Evolutionary conservation across 2,329 filamentous ascomycete genomes (phyloP).

Genomic region (Beauveria caledonica): DNA sequence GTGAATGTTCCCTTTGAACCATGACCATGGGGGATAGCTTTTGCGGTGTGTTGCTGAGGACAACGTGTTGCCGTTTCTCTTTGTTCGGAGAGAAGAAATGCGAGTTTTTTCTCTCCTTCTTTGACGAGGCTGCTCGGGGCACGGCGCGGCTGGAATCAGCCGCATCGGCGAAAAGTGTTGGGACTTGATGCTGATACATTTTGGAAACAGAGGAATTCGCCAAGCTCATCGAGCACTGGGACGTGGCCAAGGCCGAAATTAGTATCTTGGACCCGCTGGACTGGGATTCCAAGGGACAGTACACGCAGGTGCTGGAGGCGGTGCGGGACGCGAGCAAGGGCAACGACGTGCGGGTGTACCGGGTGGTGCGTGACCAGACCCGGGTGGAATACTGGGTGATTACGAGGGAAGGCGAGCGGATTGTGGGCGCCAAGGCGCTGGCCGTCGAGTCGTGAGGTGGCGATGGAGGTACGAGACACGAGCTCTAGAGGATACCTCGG

Average conservation of each 20-base stretch:
- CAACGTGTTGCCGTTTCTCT: too few relatives aligned
- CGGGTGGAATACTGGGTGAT: conserved; percentile 76
- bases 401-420: conserved; percentile 48
- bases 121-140: too few relatives aligned
- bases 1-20: conserved; percentile 20
- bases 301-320: conserved; percentile 59
- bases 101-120: neutral
- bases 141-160: too few relatives aligned
- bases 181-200: neutral
- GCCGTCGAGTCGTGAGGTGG: conserved; percentile 50
- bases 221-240: conserved; percentile 52
- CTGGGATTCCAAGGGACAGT: conserved; percentile 67
- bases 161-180: too few relatives aligned
- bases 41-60: too few relatives aligned
- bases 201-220: conserved; percentile 56
- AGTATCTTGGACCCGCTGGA: conserved; percentile 58
- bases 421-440: conserved; percentile 73
- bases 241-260: conserved; percentile 47
- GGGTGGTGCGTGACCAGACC: conserved; percentile 53
- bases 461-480: neutral
- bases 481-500: too few relatives aligned
- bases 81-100: too few relatives aligned
- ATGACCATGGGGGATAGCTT: too few relatives aligned
- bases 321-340: conserved; percentile 56
- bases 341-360: conserved; percentile 66